Percentiles rank a stretch among this genome's conserved stretches.
Conservation (phyloP, 2,329 filamentous ascomycete genomes). For the Beauveria australis region DNA sequence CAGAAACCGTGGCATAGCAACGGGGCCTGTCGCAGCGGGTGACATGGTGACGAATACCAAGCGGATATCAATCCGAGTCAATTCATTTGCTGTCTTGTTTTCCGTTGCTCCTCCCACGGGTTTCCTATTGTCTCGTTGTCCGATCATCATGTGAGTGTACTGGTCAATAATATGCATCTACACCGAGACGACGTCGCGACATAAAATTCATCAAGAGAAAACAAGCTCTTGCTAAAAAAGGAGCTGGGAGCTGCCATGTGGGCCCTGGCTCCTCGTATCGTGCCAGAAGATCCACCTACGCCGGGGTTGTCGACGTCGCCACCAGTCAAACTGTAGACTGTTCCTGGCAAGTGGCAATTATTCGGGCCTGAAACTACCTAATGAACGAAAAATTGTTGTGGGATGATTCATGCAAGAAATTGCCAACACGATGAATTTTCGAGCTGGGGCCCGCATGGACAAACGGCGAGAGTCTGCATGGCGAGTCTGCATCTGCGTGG, state of each 20-base stretch:
- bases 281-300: neutral
- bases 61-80: neutral
- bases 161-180: no score
- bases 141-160: no score
- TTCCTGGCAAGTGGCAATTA: neutral
- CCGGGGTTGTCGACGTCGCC: neutral
- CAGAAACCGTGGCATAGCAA: neutral
- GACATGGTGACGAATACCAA: neutral
- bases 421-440: no score
- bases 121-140: no score
- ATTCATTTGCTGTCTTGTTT: neutral
- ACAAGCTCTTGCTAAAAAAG: neutral
- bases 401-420: no score
- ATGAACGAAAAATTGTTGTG: no score
- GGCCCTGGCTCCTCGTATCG: neutral
- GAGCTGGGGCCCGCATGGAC: no score
- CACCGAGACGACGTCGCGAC: no score
- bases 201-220: neutral
- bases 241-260: neutral
- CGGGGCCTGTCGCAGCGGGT: neutral
- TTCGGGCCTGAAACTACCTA: neutral
- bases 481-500: no score
- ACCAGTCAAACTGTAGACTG: neutral
- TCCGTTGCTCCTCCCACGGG: no score
- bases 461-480: no score